Evolutionary conservation across 129 eudicot species (phyloP), one percentile per base, ranked within the genome.

Genomic region (Lactuca sativa): DNA sequence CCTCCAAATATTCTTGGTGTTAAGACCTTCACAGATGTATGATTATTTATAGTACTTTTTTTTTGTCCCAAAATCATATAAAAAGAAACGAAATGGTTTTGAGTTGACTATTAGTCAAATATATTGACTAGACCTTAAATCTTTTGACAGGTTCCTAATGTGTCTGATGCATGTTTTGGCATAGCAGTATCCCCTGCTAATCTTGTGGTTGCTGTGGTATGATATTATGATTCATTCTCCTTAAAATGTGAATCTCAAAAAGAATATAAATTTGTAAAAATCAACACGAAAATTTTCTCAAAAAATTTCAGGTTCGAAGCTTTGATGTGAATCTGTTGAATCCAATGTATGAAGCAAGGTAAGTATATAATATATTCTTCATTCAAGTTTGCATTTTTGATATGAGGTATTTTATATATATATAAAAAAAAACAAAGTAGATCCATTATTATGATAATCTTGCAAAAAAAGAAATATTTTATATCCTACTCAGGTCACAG

Each of bases 271-370:
- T 8, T 9, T 43, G 49, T 43, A 8, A 8, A 1, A 43, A 43
- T 43, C 10, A 43, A 25, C 1, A 25, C 30, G 30, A 25, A 25
- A 25, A 25, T 63, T 58, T 66, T 41, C 25, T 21, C 57, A 18
- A 49, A 47, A 43, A 34, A 48, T 69, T 80, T 64, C 95, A 93
- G 96, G 99, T 67, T 67, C 90, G 97, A 38, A 73, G 84, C 61
- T 95, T 87, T 75, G 95, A 90, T 77, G 69, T 70, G 36, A 86
- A 77, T 67, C 82, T 83, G 37, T 70, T 95, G 69, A 71, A 90
- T 75, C 89, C 92, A 61, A 95, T 95, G 99, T 95, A 95, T 75
- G 70, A 95, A 79, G 82, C 69, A 65, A 90, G 96, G 98, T 93
- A 33, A 72, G 74, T 75, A 62, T 47, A 57, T 32, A 7, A 54